Percentiles rank a stretch among this genome's conserved stretches.
Evolutionary conservation across 805 yeast genomes (phyloP).

Genomic region (Schwanniomyces occidentalis): DNA sequence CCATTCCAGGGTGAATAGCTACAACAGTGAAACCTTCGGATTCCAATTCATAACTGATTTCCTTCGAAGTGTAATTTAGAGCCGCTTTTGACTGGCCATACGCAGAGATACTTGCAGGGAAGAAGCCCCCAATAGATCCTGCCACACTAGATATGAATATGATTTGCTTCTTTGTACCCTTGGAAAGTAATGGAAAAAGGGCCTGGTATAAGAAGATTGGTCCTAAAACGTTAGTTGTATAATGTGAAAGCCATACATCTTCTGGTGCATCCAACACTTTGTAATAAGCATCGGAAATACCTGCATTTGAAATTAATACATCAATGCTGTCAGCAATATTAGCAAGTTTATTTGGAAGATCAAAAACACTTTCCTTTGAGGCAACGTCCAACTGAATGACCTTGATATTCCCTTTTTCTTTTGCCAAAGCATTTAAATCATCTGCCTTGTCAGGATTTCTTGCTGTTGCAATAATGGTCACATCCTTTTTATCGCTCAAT

Average conservation of each 20-base stretch:
- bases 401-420: too few relatives aligned
- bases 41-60: slow-evolving; percentile 23
- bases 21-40: slow-evolving; percentile 26
- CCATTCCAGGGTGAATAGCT: slow-evolving; percentile 41
- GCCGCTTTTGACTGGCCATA: slow-evolving; percentile 41
- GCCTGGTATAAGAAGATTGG: slow-evolving; percentile 28
- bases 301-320: slow-evolving; percentile 37
- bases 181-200: slow-evolving; percentile 24
- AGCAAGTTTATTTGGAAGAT: slow-evolving; percentile 4
- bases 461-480: slow-evolving; percentile 41
- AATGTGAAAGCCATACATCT: slow-evolving; percentile 16
- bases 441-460: slow-evolving; percentile 29
- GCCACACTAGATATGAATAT: slow-evolving; percentile 26
- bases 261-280: slow-evolving; percentile 16
- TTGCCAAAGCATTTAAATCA: slow-evolving; percentile 10
- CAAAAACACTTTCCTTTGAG: slow-evolving; percentile 27
- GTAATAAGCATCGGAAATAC: slow-evolving; percentile 10
- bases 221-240: slow-evolving; percentile 26
- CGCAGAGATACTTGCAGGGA: slow-evolving; percentile 18
- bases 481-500: slow-evolving; percentile 21
- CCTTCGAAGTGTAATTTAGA: slow-evolving; percentile 26
- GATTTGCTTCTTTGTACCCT: slow-evolving; percentile 22
- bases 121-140: slow-evolving; percentile 24
- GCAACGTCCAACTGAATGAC: slow-evolving; percentile 17
- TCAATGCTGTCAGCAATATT: slow-evolving; percentile 21